phyloP scores from a whole-genome alignment of 129 eudicot genomes.

The Centella asiatica region DNA sequence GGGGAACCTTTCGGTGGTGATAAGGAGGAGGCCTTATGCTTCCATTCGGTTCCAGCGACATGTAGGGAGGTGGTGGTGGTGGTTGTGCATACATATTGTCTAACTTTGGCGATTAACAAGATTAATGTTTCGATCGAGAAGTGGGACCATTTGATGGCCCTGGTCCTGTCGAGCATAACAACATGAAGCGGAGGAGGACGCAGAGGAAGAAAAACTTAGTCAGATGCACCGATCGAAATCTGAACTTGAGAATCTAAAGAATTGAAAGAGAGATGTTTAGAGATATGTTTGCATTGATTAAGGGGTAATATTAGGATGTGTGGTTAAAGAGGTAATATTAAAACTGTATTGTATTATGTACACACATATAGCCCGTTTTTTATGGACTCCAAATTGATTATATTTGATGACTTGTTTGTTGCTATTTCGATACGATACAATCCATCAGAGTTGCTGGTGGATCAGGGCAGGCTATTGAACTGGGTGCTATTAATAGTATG shows the following conservation, averaged over 20 bases:
- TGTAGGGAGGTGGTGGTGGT: constrained; percentile 19
- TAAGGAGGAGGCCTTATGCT: constrained; percentile 17
- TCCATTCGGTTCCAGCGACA: constrained; percentile 6
- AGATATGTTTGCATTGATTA: constrained; percentile 17
- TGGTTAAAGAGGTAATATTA: constrained; percentile 11
- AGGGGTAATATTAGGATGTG: constrained; percentile 16
- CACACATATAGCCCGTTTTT: neutral
- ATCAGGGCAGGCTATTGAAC: neutral
- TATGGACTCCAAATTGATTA: neutral
- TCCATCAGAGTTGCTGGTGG: neutral
- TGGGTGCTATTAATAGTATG: neutral
- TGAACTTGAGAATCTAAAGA: neutral
- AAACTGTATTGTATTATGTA: neutral
- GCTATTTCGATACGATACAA: neutral
- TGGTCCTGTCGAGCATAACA: too few species aligned
- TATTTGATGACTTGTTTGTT: neutral
- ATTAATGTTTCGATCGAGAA: neutral
- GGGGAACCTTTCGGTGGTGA: constrained; percentile 16
- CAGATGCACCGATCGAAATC: neutral
- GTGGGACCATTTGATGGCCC: neutral
- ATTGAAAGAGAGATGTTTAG: neutral
- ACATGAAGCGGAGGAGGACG: neutral
- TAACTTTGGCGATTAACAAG: too few species aligned
- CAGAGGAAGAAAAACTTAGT: neutral
- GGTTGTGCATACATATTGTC: too few species aligned